Evolutionary conservation across 2,329 filamentous ascomycete genomes (phyloP).

Genomic region (Fusarium subtropicale): DNA sequence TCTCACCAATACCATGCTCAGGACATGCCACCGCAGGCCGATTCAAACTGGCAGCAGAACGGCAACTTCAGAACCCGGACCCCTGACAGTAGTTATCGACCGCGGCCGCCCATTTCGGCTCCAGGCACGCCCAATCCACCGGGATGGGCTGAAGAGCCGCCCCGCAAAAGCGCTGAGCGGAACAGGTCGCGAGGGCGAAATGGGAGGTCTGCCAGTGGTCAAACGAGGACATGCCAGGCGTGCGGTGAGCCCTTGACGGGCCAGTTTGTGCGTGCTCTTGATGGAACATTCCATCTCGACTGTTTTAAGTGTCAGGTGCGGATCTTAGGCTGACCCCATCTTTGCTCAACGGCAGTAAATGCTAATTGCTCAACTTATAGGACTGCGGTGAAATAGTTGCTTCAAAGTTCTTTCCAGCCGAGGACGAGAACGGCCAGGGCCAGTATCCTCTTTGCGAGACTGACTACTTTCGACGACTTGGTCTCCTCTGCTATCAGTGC

Average conservation of each 20-base stretch:
- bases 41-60: constrained; percentile 56
- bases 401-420: constrained; percentile 98
- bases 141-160: constrained; percentile 53
- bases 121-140: constrained; percentile 49
- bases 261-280: constrained; percentile 94
- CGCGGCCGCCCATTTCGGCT: constrained; percentile 53
- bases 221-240: constrained; percentile 81
- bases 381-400: constrained; percentile 97
- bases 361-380: constrained; percentile 60
- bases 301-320: constrained; percentile 95
- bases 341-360: constrained; percentile 5
- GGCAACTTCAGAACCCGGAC: constrained; percentile 52
- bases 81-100: constrained; percentile 52
- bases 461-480: constrained; percentile 94
- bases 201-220: constrained; percentile 68
- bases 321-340: constrained; percentile 7
- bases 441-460: constrained; percentile 98
- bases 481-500: constrained; percentile 91
- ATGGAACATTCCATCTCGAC: constrained; percentile 94
- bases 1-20: constrained; percentile 37
- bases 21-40: constrained; percentile 50
- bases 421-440: constrained; percentile 84
- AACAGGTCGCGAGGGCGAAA: constrained; percentile 67
- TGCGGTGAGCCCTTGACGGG: constrained; percentile 89
- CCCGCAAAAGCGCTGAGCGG: constrained; percentile 66